Evolutionary conservation across 2,329 filamentous ascomycete species (phyloP).

Genomic region (Aureobasidium sp.): DNA sequence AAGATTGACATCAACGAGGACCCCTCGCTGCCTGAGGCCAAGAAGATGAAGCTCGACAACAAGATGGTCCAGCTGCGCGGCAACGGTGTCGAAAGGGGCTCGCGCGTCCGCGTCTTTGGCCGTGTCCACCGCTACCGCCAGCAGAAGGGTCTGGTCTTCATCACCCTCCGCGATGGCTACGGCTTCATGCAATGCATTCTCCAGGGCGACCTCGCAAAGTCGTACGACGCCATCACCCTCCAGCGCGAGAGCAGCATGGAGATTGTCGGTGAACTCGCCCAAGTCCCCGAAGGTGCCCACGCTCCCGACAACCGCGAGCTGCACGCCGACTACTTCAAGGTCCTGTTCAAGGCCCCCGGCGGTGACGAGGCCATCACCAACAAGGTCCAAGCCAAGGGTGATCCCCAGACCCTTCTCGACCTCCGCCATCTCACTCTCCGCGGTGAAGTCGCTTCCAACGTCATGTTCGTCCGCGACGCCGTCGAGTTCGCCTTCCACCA

Average conservation of each 20-base stretch:
- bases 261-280: conserved; percentile 73
- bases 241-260: conserved; percentile 81
- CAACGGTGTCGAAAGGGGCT: conserved; percentile 49
- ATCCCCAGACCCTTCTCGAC: conserved; percentile 68
- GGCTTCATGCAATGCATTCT: conserved; percentile 80
- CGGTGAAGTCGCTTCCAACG: conserved; percentile 71
- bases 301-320: conserved; percentile 81
- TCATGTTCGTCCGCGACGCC: conserved; percentile 79
- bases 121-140: conserved; percentile 72
- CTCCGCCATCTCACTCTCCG: conserved; percentile 78
- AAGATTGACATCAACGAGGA: conserved; percentile 66
- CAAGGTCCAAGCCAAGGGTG: conserved; percentile 59
- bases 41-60: conserved; percentile 67
- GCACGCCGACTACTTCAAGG: conserved; percentile 80
- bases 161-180: conserved; percentile 79
- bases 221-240: conserved; percentile 82
- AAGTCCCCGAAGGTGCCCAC: conserved; percentile 67
- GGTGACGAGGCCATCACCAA: conserved; percentile 91
- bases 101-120: conserved; percentile 70
- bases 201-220: conserved; percentile 73
- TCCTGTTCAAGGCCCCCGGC: conserved; percentile 56
- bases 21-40: conserved; percentile 59
- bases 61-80: conserved; percentile 53
- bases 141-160: conserved; percentile 79
- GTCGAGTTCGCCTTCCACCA: conserved; percentile 74